Evolutionary conservation across 257 asterid genomes (phyloP), one percentile per base, ranked within the genome.

Genomic region (Sherardia arvensis): DNA sequence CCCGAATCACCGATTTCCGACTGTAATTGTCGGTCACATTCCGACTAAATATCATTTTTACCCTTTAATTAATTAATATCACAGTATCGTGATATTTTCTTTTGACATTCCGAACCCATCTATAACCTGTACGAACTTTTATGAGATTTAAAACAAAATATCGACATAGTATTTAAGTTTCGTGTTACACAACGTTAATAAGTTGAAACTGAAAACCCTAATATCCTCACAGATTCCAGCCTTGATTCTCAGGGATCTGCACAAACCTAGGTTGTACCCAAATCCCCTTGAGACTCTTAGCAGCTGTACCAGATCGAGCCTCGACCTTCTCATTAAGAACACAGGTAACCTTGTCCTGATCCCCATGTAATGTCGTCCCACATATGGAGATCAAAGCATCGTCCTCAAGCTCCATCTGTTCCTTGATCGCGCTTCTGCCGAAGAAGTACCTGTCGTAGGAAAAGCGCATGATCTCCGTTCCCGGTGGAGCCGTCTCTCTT

Each of bases 221-320:
- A 30, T 12, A 0, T 34, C 26, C 53, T 61, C 64, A 69, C 36
- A 55, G 21, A 48, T 9, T 45, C 76, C 73, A 75, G 30, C 64
- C 17, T 28, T 26, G 66, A 62, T 55, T 64, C 34, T 64, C 55
- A 55, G 73, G 71, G 17, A 75, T 61, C 15, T 71, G 68, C 67
- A 61, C 58, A 49, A 67, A 67, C 47, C 80, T 62, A 20, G 80
- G 68, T 26, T 67, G 65, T 62, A 75, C 58, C 76, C 80, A 75
- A 54, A 71, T 53, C 23, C 76, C 80, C 67, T 67, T 71, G 22
- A 71, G 49, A 32, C 51, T 66, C 8, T 49, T 27, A 3, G 15
- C 34, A 25, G 22, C 60, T 2, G 8, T 8, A 28, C 58, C 61
- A 32, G 59, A 27, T 7, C 32, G 18, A 15, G 73, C 57, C 18